Conservation (phyloP, 371 early-diverging fungal genomes). For the Conidiobolus coronatus region DNA sequence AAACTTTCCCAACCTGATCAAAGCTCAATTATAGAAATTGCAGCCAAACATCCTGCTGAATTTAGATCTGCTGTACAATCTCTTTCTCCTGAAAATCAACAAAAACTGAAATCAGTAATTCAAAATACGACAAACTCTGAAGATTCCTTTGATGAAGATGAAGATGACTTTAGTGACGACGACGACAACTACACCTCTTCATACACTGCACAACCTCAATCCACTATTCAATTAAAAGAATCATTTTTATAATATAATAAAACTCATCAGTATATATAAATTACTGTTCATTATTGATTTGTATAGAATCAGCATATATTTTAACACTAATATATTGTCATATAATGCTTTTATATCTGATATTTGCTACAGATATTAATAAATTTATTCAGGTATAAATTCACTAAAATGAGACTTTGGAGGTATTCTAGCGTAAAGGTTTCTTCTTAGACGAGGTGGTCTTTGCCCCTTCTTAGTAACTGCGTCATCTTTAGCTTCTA, state of each 20-base stretch:
- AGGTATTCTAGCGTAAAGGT: neutral
- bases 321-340: no score
- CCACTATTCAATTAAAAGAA: conserved; percentile 3
- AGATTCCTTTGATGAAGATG: neutral
- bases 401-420: conserved; percentile 3
- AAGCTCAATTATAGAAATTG: neutral
- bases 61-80: neutral
- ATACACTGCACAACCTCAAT: neutral
- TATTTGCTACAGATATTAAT: no score
- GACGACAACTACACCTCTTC: neutral
- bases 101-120: neutral
- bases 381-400: no score
- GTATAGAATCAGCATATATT: no score
- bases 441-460: neutral
- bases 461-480: neutral
- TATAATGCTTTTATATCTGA: no score
- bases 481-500: conserved; percentile 1
- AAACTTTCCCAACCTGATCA: neutral
- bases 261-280: no score
- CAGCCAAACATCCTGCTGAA: neutral
- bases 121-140: neutral
- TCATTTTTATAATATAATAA: neutral
- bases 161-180: neutral
- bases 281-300: no score
- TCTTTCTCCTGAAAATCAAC: neutral